Conservation (phyloP, 2,329 filamentous ascomycete species). For the Alternaria arborescens region DNA sequence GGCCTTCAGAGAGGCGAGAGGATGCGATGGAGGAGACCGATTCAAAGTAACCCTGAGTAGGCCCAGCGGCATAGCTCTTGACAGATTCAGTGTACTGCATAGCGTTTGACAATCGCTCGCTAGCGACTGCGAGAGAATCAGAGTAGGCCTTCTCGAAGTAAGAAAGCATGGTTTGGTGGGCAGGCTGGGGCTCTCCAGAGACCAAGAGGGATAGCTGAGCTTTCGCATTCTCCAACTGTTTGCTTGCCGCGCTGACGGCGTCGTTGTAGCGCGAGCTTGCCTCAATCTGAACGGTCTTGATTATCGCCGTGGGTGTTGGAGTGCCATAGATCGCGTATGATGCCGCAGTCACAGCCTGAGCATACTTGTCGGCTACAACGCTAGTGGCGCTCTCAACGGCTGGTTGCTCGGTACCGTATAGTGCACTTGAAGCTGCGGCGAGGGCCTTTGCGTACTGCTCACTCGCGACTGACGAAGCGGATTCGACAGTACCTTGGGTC, state of each 20-base stretch:
- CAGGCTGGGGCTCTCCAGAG: slow-evolving; percentile 73
- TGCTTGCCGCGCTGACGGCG: slow-evolving; percentile 71
- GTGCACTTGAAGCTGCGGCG: slow-evolving; percentile 63
- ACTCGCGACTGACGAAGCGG: slow-evolving; percentile 62
- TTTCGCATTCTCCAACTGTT: slow-evolving; percentile 71
- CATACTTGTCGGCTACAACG: slow-evolving; percentile 63
- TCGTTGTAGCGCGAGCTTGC: slow-evolving; percentile 67
- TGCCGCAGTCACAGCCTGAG: slow-evolving; percentile 66
- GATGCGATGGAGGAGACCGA: slow-evolving; percentile 74
- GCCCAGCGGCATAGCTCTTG: slow-evolving; percentile 52
- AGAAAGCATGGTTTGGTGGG: slow-evolving; percentile 73
- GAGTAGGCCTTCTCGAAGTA: slow-evolving; percentile 75
- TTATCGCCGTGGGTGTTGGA: slow-evolving; percentile 55
- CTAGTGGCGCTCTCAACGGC: slow-evolving; percentile 57
- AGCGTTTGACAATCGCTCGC: slow-evolving; percentile 64
- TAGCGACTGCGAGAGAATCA: slow-evolving; percentile 69
- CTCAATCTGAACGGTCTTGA: slow-evolving; percentile 58
- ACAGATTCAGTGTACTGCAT: slow-evolving; percentile 55
- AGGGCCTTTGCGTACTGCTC: slow-evolving; percentile 67
- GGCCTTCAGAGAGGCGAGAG: slow-evolving; percentile 73
- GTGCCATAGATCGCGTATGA: slow-evolving; percentile 65
- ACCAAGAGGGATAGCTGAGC: slow-evolving; percentile 73
- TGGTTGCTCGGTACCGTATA: slow-evolving; percentile 61
- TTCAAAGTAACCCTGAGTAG: slow-evolving; percentile 60
- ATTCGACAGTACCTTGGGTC: slow-evolving; percentile 59